Evolutionary conservation across 257 asterid genomes (phyloP).

Genomic region (Solanum rostratum): DNA sequence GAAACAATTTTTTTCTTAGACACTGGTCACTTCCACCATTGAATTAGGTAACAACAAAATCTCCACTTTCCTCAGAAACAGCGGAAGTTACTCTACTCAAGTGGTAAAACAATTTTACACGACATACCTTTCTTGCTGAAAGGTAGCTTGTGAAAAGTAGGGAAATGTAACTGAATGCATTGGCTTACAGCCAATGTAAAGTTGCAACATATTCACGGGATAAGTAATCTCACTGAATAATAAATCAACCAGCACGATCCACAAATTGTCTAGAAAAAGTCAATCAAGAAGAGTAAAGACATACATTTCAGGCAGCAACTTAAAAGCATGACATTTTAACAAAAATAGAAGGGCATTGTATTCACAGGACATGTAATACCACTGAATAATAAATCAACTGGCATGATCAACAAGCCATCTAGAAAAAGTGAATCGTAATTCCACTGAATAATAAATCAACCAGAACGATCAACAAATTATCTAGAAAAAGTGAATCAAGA

Average conservation of each 20-base stretch:
- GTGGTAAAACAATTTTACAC: not conserved
- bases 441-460: not conserved
- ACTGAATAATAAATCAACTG: not conserved
- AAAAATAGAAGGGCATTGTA: not conserved
- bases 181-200: not conserved
- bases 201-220: not conserved
- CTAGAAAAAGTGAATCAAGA: not conserved
- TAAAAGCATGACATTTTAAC: not conserved
- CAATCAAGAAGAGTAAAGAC: not conserved
- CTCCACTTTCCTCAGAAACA: not conserved
- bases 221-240: not conserved
- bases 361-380: not conserved
- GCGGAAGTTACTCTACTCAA: not conserved
- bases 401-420: not conserved
- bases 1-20: not conserved
- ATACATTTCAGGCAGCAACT: slow-evolving; percentile 3
- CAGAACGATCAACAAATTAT: not conserved
- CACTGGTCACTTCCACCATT: not conserved
- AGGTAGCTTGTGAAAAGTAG: not conserved
- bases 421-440: not conserved
- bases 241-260: not conserved
- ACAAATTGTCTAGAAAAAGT: not conserved
- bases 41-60: not conserved
- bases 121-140: not conserved
- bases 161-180: not conserved